A percentile compares a stretch with the other conserved stretches of the same genome.
phyloP scores from a whole-genome alignment of 2,329 filamentous ascomycete genomes.

The Myriangium duriaei region DNA sequence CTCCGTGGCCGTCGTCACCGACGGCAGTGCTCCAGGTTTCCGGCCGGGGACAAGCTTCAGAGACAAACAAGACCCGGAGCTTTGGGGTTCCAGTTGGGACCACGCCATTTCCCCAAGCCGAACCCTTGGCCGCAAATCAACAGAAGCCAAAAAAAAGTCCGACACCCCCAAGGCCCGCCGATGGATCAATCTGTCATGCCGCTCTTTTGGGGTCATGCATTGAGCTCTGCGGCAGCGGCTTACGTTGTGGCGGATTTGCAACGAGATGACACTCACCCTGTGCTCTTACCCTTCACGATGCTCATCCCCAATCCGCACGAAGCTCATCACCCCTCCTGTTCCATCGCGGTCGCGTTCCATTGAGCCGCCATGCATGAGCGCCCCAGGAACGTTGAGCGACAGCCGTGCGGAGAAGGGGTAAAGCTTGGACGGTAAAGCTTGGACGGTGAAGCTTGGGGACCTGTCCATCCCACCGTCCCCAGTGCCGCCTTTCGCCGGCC shows the following conservation, averaged over 20 bases:
- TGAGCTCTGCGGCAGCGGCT: too few relatives aligned
- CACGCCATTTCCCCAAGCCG: slow-evolving; percentile 8
- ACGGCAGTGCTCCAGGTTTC: not conserved
- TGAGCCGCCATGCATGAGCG: not conserved
- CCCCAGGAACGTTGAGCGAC: not conserved
- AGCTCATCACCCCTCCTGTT: not conserved
- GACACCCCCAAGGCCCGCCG: too few relatives aligned
- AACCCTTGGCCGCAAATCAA: slow-evolving; percentile 2
- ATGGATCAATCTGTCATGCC: too few relatives aligned
- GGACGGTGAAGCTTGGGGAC: not conserved
- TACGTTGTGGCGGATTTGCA: too few relatives aligned
- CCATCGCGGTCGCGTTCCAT: not conserved
- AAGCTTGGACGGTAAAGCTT: not conserved
- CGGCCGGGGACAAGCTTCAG: not conserved
- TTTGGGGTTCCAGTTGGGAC: slow-evolving; percentile 7
- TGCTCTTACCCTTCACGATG: too few relatives aligned
- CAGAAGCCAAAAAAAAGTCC: not conserved
- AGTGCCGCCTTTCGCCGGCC: not conserved
- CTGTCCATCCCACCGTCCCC: not conserved
- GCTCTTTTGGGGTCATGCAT: too few relatives aligned
- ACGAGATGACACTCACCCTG: too few relatives aligned
- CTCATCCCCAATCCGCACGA: not conserved
- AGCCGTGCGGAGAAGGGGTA: not conserved
- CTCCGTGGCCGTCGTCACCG: not conserved
- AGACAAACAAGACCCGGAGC: slow-evolving; percentile 1